Evolutionary conservation across 2,329 filamentous ascomycete species (phyloP).

Genomic region (Domatiomyces catenatus): DNA sequence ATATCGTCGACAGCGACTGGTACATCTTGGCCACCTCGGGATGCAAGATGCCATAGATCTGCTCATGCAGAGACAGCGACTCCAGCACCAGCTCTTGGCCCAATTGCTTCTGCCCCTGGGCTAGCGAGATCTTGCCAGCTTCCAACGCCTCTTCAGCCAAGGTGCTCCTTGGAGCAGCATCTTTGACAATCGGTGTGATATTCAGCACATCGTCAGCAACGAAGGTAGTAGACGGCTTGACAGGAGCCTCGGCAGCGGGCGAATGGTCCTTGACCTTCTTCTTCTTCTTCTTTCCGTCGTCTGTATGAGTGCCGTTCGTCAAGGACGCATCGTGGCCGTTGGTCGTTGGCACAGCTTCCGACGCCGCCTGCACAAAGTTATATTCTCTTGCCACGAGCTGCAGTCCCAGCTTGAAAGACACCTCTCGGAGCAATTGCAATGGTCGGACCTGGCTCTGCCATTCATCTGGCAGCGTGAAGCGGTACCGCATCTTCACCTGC

Average conservation of each 20-base stretch:
- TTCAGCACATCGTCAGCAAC: conserved; percentile 74
- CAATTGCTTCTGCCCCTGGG: conserved; percentile 87
- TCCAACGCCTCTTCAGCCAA: conserved; percentile 92
- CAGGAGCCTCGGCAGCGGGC: conserved; percentile 25
- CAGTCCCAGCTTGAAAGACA: conserved; percentile 75
- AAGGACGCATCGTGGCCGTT: conserved; percentile 22
- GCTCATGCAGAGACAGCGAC: conserved; percentile 87
- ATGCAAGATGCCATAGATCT: conserved; percentile 95
- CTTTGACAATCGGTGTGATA: conserved; percentile 86
- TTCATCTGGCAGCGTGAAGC: conserved; percentile 52
- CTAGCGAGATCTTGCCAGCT: conserved; percentile 86
- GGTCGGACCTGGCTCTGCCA: conserved; percentile 57
- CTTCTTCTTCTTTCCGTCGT: conserved; percentile 42
- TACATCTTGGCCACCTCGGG: conserved; percentile 92
- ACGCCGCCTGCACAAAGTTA: conserved; percentile 41
- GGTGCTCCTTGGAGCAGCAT: conserved; percentile 76
- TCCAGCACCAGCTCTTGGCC: conserved; percentile 93
- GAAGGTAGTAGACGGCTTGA: conserved; percentile 47
- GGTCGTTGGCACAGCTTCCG: conserved; percentile 20
- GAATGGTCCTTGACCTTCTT: conserved; percentile 23
- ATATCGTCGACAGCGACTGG: conserved; percentile 85
- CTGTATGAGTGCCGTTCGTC: conserved; percentile 20
- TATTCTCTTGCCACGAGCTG: conserved; percentile 73
- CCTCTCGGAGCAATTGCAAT: conserved; percentile 74
- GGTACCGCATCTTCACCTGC: conserved; percentile 60